Base-by-base conservation (phyloP, 768 basidiomycete genomes). In the Termitomyces sp. region DNA sequence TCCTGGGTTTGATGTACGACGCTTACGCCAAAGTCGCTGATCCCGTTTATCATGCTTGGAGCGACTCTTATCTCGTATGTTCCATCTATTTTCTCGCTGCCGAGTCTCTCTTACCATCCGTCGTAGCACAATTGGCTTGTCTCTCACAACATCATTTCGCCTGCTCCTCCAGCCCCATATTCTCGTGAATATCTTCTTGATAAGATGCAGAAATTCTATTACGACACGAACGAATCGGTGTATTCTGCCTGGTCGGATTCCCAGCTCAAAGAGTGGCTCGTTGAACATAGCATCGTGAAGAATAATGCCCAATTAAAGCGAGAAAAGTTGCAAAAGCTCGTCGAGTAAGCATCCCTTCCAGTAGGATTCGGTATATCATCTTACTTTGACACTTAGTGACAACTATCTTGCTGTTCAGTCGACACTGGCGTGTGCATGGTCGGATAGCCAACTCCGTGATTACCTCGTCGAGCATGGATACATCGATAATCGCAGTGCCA, bases 31-130 rank as follows among this genome's bases (percentile, higher is more conserved):
- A 79, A 50, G 77, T 83, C 6, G 67, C 84, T 22, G 74, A 80
- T 55, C 89, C 89, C 2, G 71, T 89, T 37, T 98, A 91, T 85
- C 77, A 91, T 22, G 82, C 86, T 3, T 98, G 96, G 95, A 87
- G 86, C 54, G 88, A 91, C 68, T 87, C 85, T 3, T 90, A 91
- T 69, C 84, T 95, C 51, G 89, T 90, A 60, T 50, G 86, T 69
- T 27, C 2, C n/a, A 24, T 18, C 51, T 22, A 33, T 36, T 26
- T 39, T 63, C 37, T 10, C 8, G 9, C 5, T 37, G 24, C 3
- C 14, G 34, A 4, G 13, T 22, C 12, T 26, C 36, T 26, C 59
- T 51, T 24, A 12, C 50, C 16, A 34, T 53, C 18, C 13, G 20
- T 0, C 5, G 1, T 59, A 92, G 90, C 86, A 87, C 56, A 76